These are phyloP conservation scores for Yarrowia sp. DNA, from an alignment of 805 yeast species.

Conservation along the genomic window DNA sequence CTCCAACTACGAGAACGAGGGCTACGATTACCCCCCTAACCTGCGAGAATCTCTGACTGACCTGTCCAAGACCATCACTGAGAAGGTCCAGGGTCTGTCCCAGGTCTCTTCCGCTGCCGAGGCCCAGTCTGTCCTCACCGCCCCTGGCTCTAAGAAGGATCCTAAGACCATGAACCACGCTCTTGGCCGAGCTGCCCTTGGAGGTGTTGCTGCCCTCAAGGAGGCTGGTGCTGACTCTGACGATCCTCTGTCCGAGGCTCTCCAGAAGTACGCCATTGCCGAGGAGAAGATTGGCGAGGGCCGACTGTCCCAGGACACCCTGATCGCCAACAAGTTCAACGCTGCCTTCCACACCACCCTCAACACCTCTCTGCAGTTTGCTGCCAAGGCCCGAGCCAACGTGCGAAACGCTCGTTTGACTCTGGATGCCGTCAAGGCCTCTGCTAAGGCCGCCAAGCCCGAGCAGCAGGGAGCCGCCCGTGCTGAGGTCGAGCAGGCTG, in stretches of 20 bases:
- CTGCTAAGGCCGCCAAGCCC: constrained; percentile 49
- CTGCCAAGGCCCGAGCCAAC: constrained; percentile 62
- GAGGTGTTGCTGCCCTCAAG: constrained; percentile 38
- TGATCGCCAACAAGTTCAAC: constrained; percentile 67
- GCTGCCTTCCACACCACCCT: constrained; percentile 60
- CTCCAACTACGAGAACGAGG: constrained; percentile 63
- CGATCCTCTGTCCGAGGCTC: constrained; percentile 57
- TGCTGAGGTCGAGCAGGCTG: constrained; percentile 75
- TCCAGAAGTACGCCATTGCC: constrained; percentile 63
- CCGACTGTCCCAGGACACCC: constrained; percentile 74
- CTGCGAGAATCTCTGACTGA: constrained; percentile 72
- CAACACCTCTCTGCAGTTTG: constrained; percentile 56
- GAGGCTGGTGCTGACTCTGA: constrained; percentile 41
- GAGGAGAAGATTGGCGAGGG: constrained; percentile 77
- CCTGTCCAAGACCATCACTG: constrained; percentile 61
- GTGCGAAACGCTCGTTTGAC: constrained; percentile 76
- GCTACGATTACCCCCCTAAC: constrained; percentile 79
- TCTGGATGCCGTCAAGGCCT: constrained; percentile 73
- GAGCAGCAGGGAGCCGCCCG: constrained; percentile 71
- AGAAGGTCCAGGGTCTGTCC: constrained; percentile 62
- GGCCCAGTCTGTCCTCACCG: constrained; percentile 68
- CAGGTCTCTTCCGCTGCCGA: constrained; percentile 75
- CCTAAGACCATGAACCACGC: constrained; percentile 86
- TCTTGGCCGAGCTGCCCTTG: constrained; percentile 68
- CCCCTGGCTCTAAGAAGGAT: constrained; percentile 47